These are phyloP conservation scores for Ichthyophthirius multifiliis DNA, from an alignment of 169 alveolate species.

Conservation along the genomic window DNA sequence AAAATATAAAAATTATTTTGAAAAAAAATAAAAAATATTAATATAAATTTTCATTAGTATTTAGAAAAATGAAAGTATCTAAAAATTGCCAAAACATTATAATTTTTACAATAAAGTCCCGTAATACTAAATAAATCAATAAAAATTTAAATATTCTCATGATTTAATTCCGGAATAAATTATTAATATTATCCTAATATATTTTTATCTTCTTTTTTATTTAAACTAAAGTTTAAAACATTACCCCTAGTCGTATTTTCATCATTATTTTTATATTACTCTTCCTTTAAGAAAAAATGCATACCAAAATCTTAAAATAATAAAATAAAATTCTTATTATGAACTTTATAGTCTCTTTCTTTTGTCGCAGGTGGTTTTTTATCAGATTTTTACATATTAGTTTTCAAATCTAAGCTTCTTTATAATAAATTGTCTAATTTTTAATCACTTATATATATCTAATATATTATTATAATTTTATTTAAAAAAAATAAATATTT, in stretches of 20 bases:
- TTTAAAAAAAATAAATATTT: not conserved
- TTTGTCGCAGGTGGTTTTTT: slow-evolving; percentile 16
- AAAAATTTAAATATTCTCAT: slow-evolving; percentile 20
- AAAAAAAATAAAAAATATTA: too few species aligned
- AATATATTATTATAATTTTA: not conserved
- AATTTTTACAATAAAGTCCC: slow-evolving; percentile 5
- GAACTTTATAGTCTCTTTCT: slow-evolving; percentile 32
- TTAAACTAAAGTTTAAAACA: not conserved
- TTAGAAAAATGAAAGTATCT: slow-evolving; percentile 37
- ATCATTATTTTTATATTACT: not conserved
- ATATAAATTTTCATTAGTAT: slow-evolving; percentile 11
- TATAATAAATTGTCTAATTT: not conserved
- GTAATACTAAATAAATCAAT: slow-evolving; percentile 14
- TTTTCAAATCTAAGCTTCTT: slow-evolving; percentile 15
- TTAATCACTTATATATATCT: not conserved
- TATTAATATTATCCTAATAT: slow-evolving; percentile 14
- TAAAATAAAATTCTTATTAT: slow-evolving; percentile 13
- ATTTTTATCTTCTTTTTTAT: slow-evolving; percentile 26
- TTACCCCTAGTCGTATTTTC: not conserved
- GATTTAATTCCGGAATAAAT: slow-evolving; percentile 27
- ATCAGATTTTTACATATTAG: slow-evolving; percentile 36
- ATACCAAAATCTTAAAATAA: slow-evolving; percentile 27
- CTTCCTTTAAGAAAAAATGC: slow-evolving; percentile 12
- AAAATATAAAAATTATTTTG: too few species aligned
- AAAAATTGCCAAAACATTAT: slow-evolving; percentile 21